Conservation (phyloP, 106 monocot genomes). For the Vanilla planifolia region DNA sequence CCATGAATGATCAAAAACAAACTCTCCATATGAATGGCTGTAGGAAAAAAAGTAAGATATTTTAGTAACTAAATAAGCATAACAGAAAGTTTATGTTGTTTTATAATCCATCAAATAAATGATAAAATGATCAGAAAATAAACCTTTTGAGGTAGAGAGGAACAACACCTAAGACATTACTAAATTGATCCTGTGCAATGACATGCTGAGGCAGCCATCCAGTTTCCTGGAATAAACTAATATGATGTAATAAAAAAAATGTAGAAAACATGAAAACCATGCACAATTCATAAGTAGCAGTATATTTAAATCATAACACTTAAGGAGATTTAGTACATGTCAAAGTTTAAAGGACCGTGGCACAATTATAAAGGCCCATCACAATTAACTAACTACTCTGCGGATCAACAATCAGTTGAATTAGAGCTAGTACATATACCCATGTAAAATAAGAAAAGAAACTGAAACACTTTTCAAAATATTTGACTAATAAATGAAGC, state of each 20-base stretch:
- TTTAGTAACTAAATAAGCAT: slow-evolving; percentile 4
- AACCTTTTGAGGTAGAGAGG: slow-evolving; percentile 99
- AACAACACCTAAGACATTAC: slow-evolving; percentile 88
- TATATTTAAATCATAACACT: no score
- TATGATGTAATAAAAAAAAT: slow-evolving; percentile 4
- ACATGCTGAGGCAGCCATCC: slow-evolving; percentile 96
- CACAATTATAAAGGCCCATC: no score
- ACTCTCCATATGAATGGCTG: slow-evolving; percentile 98
- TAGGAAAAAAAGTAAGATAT: slow-evolving; percentile 7
- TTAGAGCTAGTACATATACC: no score
- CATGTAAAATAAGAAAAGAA: no score
- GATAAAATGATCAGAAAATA: slow-evolving; percentile 14
- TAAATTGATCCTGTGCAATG: slow-evolving; percentile 80
- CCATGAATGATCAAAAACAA: slow-evolving; percentile 98
- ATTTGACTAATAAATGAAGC: no score
- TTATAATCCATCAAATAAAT: background rate
- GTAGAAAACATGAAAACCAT: background rate
- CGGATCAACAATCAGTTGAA: no score
- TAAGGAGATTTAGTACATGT: no score
- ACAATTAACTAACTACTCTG: no score
- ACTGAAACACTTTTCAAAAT: no score
- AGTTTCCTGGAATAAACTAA: slow-evolving; percentile 74
- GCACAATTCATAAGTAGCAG: background rate
- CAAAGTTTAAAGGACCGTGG: no score
- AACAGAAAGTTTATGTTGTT: background rate